A percentile compares a stretch with the other conserved stretches of the same genome.
phyloP scores from a whole-genome alignment of 75 land plant species.

The Ceratopteris richardii region DNA sequence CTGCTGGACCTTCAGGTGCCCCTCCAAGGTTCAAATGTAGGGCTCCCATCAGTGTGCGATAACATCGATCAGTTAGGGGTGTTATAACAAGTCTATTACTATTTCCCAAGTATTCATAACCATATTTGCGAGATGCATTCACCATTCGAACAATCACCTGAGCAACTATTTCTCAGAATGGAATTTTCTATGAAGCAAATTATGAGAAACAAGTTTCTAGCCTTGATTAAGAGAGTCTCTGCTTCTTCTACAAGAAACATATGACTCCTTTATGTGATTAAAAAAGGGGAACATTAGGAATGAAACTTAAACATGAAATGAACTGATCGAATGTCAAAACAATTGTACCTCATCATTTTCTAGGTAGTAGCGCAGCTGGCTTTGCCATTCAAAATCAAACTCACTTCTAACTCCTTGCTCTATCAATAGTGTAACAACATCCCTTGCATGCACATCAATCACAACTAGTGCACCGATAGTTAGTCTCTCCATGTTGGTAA shows the following conservation, averaged over 20 bases:
- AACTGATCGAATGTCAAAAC: no score
- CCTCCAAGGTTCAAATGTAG: slow-evolving; percentile 37
- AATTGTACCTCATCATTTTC: slow-evolving; percentile 12
- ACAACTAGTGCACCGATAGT: slow-evolving; percentile 22
- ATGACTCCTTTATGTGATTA: background rate
- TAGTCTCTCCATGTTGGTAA: slow-evolving; percentile 17
- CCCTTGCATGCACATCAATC: slow-evolving; percentile 25
- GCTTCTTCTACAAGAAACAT: background rate
- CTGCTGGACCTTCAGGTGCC: slow-evolving; percentile 37
- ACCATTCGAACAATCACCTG: slow-evolving; percentile 35
- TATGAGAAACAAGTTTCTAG: no score
- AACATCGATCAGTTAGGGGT: slow-evolving; percentile 31
- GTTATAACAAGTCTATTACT: slow-evolving; percentile 31
- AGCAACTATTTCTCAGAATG: background rate
- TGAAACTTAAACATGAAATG: no score
- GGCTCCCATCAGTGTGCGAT: slow-evolving; percentile 37
- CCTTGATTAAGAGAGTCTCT: background rate
- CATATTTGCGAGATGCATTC: slow-evolving; percentile 32
- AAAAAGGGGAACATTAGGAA: background rate
- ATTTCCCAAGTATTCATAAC: slow-evolving; percentile 34
- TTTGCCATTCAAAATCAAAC: slow-evolving; percentile 22
- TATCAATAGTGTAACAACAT: slow-evolving; percentile 18
- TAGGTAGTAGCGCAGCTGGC: slow-evolving; percentile 18
- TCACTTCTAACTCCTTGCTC: slow-evolving; percentile 9
- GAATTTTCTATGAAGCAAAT: no score